Base-by-base conservation (phyloP, 2,329 filamentous ascomycete genomes). In the Aspergillus neotritici region DNA sequence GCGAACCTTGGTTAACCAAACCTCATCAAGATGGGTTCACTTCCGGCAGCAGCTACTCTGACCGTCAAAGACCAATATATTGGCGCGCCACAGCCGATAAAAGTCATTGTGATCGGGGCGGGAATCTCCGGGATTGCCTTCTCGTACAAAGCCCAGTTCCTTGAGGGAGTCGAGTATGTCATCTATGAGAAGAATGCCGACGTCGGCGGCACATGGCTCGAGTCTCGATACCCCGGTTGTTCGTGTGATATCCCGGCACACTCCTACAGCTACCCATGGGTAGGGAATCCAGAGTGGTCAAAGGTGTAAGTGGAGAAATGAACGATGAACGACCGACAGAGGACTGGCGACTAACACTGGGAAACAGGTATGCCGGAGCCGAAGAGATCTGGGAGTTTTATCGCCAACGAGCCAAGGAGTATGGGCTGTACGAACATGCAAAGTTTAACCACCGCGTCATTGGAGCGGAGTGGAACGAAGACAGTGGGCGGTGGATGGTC, bases 301-400 rank as follows among this genome's bases (percentile, higher is more conserved):
- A 15, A 16, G 8, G 34, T 36, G 34, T 36, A 36, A 36, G 34
- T 14, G 13, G 3, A 16, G 9, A 16, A 7, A 7, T 36, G n/a
- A n/a, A n/a, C n/a, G n/a, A 25, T 16, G 12, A 36, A 36, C 12
- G 13, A 5, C 3, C 21, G 4, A 25, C 3, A 36, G 13, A 7
- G 5, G 5, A 17, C 9, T 21, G 15, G 15, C 6, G 11, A 17
- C 13, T 9, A 15, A 16, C n/a, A 36, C 13, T 36, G n/a, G 15
- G 13, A 11, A 16, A 36, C 5, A 36, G 34, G 34, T 36, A 36
- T 16, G 34, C 21, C 14, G 34, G 34, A 15, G n/a, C 34, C 15
- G 34, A 36, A 16, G 34, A 36, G 15, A 36, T 36, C 13, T 36
- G 34, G 34, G n/a, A 36, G 4, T 36, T 36, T n/a, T 36, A 36